These are phyloP conservation scores for Neoascochyta sp. DNA, from an alignment of 2,329 filamentous ascomycete genomes.

Conservation along the genomic window DNA sequence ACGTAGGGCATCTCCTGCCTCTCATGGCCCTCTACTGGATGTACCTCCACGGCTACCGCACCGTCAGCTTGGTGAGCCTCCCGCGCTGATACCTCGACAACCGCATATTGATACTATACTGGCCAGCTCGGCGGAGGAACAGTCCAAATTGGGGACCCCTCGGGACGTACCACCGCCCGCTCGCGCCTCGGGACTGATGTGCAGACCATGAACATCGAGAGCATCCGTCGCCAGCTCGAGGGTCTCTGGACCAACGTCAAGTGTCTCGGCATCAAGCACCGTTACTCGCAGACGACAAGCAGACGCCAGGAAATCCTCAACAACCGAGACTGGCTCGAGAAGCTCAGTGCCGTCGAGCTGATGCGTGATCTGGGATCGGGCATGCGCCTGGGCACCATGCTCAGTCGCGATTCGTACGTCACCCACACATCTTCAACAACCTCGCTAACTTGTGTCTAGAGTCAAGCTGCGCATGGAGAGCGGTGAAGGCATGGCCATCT, in stretches of 20 bases:
- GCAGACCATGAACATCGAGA: conserved; percentile 61
- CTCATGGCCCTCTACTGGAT: conserved; percentile 84
- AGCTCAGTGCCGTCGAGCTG: conserved; percentile 68
- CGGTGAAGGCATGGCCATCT: conserved; percentile 88
- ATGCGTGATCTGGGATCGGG: conserved; percentile 68
- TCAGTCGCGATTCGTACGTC: conserved; percentile 80
- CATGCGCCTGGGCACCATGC: conserved; percentile 78
- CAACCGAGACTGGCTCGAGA: conserved; percentile 81
- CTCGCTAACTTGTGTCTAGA: conserved; percentile 37
- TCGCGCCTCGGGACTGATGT: conserved; percentile 51
- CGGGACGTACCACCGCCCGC: conserved; percentile 62
- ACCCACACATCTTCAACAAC: too few species aligned
- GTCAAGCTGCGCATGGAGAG: conserved; percentile 80
- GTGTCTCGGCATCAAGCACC: conserved; percentile 59
- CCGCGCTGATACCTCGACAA: conserved; percentile 4
- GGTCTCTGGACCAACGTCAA: conserved; percentile 74
- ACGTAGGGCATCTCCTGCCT: conserved; percentile 75
- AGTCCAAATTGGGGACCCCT: conserved; percentile 74
- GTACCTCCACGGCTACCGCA: conserved; percentile 69
- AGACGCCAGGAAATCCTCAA: conserved; percentile 69
- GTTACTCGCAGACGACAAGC: conserved; percentile 59
- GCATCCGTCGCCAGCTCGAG: conserved; percentile 66
- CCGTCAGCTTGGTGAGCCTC: conserved; percentile 56
- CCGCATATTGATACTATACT: conserved; percentile 25
- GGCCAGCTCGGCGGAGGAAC: conserved; percentile 66